phyloP scores from a whole-genome alignment of 305 asterid species.

The Rubia balearica region DNA sequence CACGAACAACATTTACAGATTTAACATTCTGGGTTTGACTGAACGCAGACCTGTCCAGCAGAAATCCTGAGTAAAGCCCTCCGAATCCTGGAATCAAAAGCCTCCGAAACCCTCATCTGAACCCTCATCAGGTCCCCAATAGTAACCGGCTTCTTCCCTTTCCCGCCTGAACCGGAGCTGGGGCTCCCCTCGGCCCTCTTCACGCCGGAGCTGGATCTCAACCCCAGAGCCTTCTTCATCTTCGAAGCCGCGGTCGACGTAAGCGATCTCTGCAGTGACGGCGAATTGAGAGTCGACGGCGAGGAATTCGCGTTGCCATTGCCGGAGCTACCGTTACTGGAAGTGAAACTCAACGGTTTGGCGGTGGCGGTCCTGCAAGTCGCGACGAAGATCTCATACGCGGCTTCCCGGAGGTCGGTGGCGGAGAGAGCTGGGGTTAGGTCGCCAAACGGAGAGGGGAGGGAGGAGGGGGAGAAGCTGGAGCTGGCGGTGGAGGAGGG shows the following conservation, averaged over 20 bases:
- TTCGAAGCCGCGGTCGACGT: conserved; percentile 87
- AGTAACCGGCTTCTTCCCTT: conserved; percentile 65
- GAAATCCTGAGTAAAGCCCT: conserved; percentile 87
- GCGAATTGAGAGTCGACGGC: conserved; percentile 33
- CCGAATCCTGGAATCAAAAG: conserved; percentile 68
- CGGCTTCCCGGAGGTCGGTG: conserved; percentile 63
- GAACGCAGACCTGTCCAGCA: conserved; percentile 74
- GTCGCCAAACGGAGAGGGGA: conserved; percentile 73
- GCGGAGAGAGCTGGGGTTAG: conserved; percentile 57
- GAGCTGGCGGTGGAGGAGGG: conserved; percentile 25
- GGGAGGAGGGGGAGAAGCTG: conserved; percentile 46
- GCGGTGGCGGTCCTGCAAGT: conserved; percentile 68
- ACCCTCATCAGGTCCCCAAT: conserved; percentile 78
- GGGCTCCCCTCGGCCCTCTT: conserved; percentile 36
- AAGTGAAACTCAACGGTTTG: conserved; percentile 55
- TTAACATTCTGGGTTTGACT: not conserved
- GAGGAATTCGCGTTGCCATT: conserved; percentile 21
- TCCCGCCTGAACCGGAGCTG: conserved; percentile 50
- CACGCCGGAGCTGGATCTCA: conserved; percentile 59
- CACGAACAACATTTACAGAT: not conserved
- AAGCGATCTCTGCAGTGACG: conserved; percentile 60
- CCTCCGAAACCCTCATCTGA: conserved; percentile 80
- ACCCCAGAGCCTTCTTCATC: conserved; percentile 94
- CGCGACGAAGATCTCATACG: conserved; percentile 92
- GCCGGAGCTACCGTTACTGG: conserved; percentile 18